phyloP scores from a whole-genome alignment of 768 basidiomycete species.

The Mrakia blollopis region DNA sequence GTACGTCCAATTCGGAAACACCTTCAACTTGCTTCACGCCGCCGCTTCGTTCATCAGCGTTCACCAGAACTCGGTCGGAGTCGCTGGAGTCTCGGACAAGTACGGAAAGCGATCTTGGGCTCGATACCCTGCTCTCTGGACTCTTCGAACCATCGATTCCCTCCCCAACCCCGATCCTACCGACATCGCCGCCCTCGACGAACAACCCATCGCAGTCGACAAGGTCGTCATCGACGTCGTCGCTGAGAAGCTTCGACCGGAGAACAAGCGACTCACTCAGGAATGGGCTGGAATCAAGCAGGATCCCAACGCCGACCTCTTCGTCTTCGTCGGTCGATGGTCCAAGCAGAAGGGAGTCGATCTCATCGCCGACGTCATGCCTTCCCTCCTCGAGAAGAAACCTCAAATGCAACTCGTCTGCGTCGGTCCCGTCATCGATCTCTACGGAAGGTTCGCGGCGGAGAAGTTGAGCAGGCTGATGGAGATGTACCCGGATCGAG shows the following conservation, averaged over 20 bases:
- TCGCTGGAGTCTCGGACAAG: conserved; percentile 95
- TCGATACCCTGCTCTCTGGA: conserved; percentile 93
- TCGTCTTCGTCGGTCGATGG: conserved; percentile 96
- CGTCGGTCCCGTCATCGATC: conserved; percentile 90
- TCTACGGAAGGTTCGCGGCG: conserved; percentile 91
- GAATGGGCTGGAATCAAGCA: conserved; percentile 93
- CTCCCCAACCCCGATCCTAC: conserved; percentile 78
- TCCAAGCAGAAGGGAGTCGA: conserved; percentile 98
- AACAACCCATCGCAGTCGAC: conserved; percentile 63
- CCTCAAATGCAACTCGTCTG: conserved; percentile 78
- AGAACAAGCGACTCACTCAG: conserved; percentile 83
- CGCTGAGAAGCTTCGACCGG: conserved; percentile 82
- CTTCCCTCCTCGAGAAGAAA: conserved; percentile 77
- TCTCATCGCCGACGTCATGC: conserved; percentile 93
- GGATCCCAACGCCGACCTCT: conserved; percentile 80
- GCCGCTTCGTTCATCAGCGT: conserved; percentile 86
- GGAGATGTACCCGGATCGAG: conserved; percentile 90
- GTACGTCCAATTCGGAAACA: conserved; percentile 96
- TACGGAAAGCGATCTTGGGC: conserved; percentile 97
- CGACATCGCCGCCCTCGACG: conserved; percentile 88
- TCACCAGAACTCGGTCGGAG: conserved; percentile 88
- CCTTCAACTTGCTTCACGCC: conserved; percentile 90
- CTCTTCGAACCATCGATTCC: conserved; percentile 89
- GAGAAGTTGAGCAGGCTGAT: conserved; percentile 88
- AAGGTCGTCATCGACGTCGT: conserved; percentile 71